These are phyloP conservation scores for Rhodotorula kratochvilovae DNA, from an alignment of 768 basidiomycete species.

Conservation along the genomic window DNA sequence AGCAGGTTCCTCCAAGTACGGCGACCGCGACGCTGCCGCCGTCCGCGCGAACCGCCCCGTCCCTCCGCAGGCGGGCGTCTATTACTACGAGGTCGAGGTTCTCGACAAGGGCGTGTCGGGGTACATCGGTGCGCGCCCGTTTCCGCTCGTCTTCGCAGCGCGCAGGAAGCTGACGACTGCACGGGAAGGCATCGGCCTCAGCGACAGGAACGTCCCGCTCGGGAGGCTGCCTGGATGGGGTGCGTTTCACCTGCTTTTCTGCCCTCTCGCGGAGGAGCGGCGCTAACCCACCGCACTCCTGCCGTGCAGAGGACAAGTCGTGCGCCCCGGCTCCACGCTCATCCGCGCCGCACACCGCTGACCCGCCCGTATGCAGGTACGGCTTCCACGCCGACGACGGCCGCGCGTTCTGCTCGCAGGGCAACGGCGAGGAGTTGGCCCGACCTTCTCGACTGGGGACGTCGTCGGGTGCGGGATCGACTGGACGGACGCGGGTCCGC, in stretches of 20 bases:
- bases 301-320: slow-evolving; percentile 9
- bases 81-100: slow-evolving; percentile 89
- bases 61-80: slow-evolving; percentile 80
- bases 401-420: slow-evolving; percentile 67
- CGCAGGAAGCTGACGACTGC: too few relatives aligned
- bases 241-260: background rate
- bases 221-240: slow-evolving; percentile 66
- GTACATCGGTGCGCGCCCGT: slow-evolving; percentile 54
- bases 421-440: slow-evolving; percentile 63
- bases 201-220: slow-evolving; percentile 61
- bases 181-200: slow-evolving; percentile 66
- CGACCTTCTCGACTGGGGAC: slow-evolving; percentile 77
- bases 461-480: slow-evolving; percentile 88
- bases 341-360: background rate
- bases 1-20: slow-evolving; percentile 46
- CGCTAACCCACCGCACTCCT: background rate
- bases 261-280: too few relatives aligned
- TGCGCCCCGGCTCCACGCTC: background rate
- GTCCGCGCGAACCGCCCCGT: slow-evolving; percentile 72
- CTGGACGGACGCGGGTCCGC: slow-evolving; percentile 54
- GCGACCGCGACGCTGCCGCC: slow-evolving; percentile 78
- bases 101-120: slow-evolving; percentile 74
- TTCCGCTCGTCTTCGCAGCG: too few relatives aligned
- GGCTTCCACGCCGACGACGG: slow-evolving; percentile 92
- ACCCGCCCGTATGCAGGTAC: slow-evolving; percentile 56